Evolutionary conservation across 257 asterid genomes (phyloP).

Genomic region (Solanum rostratum): DNA sequence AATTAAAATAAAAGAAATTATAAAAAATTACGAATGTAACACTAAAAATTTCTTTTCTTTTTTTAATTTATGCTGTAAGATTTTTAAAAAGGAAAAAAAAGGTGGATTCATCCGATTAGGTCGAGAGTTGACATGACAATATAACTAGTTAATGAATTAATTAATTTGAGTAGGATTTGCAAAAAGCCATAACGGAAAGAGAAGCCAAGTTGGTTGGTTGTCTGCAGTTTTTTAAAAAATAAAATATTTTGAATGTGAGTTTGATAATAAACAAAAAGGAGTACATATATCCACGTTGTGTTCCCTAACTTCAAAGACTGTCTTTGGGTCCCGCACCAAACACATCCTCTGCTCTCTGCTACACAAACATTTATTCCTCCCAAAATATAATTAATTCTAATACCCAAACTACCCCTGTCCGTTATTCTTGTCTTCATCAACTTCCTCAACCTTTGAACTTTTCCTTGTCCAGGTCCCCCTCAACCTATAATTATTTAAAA

Average conservation of each 20-base stretch:
- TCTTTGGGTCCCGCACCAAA: neutral
- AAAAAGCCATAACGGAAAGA: neutral
- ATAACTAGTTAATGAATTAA: neutral
- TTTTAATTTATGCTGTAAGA: too few relatives aligned
- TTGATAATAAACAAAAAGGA: neutral
- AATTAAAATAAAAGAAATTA: too few relatives aligned
- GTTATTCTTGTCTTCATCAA: conserved; percentile 20
- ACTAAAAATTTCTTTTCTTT: too few relatives aligned
- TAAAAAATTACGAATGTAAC: too few relatives aligned
- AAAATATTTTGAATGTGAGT: neutral
- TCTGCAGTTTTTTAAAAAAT: conserved; percentile 5
- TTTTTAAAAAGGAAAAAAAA: too few relatives aligned
- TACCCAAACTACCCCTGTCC: conserved; percentile 24
- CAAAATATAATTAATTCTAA: neutral
- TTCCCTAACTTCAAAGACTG: neutral
- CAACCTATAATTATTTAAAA: too few relatives aligned
- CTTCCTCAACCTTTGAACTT: conserved; percentile 6
- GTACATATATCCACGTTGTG: neutral
- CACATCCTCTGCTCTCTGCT: neutral
- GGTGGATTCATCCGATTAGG: too few relatives aligned
- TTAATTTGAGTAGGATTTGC: neutral
- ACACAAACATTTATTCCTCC: neutral
- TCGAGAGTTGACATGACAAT: too few relatives aligned
- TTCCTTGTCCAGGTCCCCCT: neutral
- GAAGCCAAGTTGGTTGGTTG: neutral